Evolutionary conservation across 805 yeast genomes (phyloP).

Genomic region (Komagataella pseudopastoris): DNA sequence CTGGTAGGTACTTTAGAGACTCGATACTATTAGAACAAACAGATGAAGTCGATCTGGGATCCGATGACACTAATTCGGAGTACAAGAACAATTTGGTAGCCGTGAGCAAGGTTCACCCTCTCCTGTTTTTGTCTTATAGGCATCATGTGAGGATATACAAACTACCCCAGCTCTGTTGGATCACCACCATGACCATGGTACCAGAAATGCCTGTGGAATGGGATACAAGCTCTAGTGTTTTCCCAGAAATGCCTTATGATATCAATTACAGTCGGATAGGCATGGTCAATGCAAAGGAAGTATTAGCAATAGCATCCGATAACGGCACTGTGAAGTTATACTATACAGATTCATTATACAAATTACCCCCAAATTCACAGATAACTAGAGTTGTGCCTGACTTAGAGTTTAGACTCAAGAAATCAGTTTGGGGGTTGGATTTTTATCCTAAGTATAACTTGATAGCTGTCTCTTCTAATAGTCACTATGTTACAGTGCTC

Average conservation of each 20-base stretch:
- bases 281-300: constrained; percentile 23
- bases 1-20: not conserved
- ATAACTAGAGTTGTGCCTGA: constrained; percentile 9
- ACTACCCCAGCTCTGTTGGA: not conserved
- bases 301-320: constrained; percentile 36
- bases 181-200: not conserved
- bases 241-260: constrained; percentile 42
- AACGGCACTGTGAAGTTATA: constrained; percentile 36
- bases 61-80: not conserved
- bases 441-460: constrained; percentile 19
- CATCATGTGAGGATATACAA: not conserved
- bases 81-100: constrained; percentile 2
- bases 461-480: constrained; percentile 41
- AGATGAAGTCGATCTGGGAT: not conserved
- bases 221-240: constrained; percentile 14
- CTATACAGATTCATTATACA: constrained; percentile 17
- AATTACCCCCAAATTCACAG: not conserved
- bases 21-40: not conserved
- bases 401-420: constrained; percentile 19
- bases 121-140: not conserved
- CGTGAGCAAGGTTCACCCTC: not conserved
- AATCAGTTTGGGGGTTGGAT: constrained; percentile 57
- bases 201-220: not conserved
- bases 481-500: constrained; percentile 29
- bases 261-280: constrained; percentile 34